Percentiles rank a stretch among this genome's conserved stretches.
phyloP scores from a whole-genome alignment of 2,329 filamentous ascomycete species.

The Phialophora tarda region DNA sequence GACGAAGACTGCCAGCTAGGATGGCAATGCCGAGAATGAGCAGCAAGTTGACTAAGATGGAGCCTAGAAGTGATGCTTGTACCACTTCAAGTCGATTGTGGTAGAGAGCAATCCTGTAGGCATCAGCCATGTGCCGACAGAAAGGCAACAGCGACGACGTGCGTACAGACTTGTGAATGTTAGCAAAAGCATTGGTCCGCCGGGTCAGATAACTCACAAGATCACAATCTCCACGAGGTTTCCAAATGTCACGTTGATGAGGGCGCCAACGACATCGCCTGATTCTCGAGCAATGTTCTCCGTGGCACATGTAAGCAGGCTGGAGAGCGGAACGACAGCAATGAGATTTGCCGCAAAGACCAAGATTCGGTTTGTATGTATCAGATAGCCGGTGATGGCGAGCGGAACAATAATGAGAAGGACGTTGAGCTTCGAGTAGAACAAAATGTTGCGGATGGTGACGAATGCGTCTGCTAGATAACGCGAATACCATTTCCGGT shows the following conservation, averaged over 20 bases:
- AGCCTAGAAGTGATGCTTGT: slow-evolving; percentile 94
- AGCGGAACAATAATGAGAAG: slow-evolving; percentile 46
- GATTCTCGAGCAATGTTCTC: slow-evolving; percentile 76
- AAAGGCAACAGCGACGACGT: background rate
- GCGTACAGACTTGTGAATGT: slow-evolving; percentile 12
- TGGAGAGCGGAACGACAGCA: slow-evolving; percentile 85
- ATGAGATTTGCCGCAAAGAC: slow-evolving; percentile 91
- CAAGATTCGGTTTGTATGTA: slow-evolving; percentile 62
- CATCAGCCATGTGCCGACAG: slow-evolving; percentile 3
- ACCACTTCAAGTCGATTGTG: slow-evolving; percentile 80
- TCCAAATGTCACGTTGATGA: slow-evolving; percentile 88
- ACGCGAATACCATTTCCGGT: slow-evolving; percentile 7
- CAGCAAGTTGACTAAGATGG: slow-evolving; percentile 90
- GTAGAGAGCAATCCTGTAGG: slow-evolving; percentile 71
- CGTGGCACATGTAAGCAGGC: slow-evolving; percentile 84
- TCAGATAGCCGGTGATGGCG: slow-evolving; percentile 65
- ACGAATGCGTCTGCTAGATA: background rate
- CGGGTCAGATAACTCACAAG: slow-evolving; percentile 14
- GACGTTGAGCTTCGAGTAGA: slow-evolving; percentile 64
- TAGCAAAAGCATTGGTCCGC: background rate
- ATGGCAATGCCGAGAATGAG: slow-evolving; percentile 86
- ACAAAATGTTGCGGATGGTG: slow-evolving; percentile 5
- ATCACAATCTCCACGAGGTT: slow-evolving; percentile 30
- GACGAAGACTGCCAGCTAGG: slow-evolving; percentile 74
- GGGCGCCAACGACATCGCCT: slow-evolving; percentile 82